Evolutionary conservation across 805 yeast genomes (phyloP).

Genomic region (Sugiyamaella valdiviana): DNA sequence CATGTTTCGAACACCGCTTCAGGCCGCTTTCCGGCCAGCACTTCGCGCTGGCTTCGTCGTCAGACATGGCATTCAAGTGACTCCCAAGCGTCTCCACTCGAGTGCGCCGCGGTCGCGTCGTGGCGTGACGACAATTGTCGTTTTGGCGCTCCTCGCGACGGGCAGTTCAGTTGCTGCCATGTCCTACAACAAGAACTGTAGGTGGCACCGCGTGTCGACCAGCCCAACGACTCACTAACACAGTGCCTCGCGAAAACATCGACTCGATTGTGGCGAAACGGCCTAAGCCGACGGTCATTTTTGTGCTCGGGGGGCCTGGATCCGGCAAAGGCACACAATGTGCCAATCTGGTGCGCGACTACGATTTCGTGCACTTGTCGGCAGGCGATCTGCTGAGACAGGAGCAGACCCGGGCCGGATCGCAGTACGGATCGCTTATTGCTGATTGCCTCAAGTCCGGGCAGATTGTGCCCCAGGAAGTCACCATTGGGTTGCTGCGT

Average conservation of each 20-base stretch:
- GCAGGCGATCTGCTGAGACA: slow-evolving; percentile 97
- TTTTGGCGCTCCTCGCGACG: not conserved
- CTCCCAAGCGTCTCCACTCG: not conserved
- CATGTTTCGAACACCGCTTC: not conserved
- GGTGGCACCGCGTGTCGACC: not conserved
- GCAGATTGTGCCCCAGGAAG: slow-evolving; percentile 84
- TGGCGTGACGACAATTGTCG: not conserved
- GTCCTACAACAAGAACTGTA: not conserved
- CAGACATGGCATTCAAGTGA: not conserved
- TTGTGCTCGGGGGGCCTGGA: slow-evolving; percentile 96
- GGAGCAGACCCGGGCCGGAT: slow-evolving; percentile 77
- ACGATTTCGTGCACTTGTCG: slow-evolving; percentile 79
- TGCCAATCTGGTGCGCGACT: slow-evolving; percentile 71
- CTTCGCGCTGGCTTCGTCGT: not conserved
- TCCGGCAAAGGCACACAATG: slow-evolving; percentile 98
- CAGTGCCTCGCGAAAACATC: not conserved
- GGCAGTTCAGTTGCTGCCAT: not conserved
- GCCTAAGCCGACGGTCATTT: slow-evolving; percentile 61
- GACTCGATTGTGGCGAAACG: not conserved
- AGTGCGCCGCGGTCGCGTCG: not conserved
- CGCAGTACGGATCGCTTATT: slow-evolving; percentile 79
- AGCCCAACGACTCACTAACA: not conserved
- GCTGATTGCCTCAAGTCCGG: slow-evolving; percentile 83
- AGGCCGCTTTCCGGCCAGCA: not conserved
- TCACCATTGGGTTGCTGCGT: slow-evolving; percentile 76